A percentile compares a stretch with the other conserved stretches of the same genome.
Evolutionary conservation across 2,329 filamentous ascomycete species (phyloP).

Genomic region (Neopestalotiopsis clavispora): DNA sequence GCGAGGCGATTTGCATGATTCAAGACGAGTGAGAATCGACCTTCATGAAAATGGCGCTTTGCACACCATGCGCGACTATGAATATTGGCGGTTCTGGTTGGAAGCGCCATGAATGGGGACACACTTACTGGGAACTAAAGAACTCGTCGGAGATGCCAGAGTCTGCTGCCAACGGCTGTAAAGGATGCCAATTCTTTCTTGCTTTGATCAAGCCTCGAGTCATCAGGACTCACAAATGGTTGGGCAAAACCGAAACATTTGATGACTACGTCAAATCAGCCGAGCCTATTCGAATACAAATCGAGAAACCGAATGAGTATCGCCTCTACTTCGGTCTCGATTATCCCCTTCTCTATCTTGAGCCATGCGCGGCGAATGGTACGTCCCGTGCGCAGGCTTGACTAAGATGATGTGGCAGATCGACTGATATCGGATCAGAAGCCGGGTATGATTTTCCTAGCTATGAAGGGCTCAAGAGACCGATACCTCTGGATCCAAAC

Average conservation of each 20-base stretch:
- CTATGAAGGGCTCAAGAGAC: neutral
- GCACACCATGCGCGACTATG: neutral
- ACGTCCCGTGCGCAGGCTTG: neutral
- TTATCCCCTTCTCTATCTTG: neutral
- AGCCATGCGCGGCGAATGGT: neutral
- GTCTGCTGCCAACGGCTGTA: neutral
- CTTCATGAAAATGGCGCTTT: neutral
- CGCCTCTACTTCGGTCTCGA: neutral
- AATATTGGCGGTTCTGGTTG: neutral
- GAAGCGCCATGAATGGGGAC: too few species aligned
- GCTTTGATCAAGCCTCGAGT: neutral
- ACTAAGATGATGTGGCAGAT: neutral
- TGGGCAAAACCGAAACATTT: neutral
- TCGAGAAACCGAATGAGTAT: neutral
- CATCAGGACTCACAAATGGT: neutral
- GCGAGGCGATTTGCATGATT: neutral
- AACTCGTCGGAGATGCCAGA: neutral
- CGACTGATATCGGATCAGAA: neutral
- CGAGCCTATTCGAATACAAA: neutral
- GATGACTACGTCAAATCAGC: neutral
- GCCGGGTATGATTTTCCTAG: neutral
- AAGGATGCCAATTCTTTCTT: neutral
- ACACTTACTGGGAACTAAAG: neutral
- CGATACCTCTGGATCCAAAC: neutral
- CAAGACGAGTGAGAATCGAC: neutral